These are phyloP conservation scores for Synura sp. DNA, from an alignment of 352 stramenopile species.

Conservation along the genomic window DNA sequence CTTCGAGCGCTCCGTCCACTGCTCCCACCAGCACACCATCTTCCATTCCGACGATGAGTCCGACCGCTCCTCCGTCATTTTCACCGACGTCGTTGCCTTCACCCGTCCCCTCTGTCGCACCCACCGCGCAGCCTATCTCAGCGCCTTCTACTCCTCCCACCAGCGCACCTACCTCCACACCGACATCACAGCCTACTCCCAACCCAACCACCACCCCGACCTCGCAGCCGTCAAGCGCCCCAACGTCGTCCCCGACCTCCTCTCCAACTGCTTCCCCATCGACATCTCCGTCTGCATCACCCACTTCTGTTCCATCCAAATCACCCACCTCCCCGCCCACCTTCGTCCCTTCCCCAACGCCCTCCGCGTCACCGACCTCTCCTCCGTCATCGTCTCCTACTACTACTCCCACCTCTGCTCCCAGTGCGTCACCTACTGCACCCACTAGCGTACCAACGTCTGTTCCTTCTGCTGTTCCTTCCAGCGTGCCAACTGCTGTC, in stretches of 20 bases:
- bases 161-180: constrained; percentile 4
- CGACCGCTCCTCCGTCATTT: neutral
- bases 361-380: too few relatives aligned
- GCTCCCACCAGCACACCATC: constrained; percentile 9
- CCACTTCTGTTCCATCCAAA: too few relatives aligned
- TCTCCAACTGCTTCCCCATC: too few relatives aligned
- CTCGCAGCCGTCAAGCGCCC: too few relatives aligned
- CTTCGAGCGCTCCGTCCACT: neutral
- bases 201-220: too few relatives aligned
- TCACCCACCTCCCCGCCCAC: too few relatives aligned
- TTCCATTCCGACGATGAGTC: constrained; percentile 9
- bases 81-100: constrained; percentile 21
- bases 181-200: constrained; percentile 16
- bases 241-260: too few relatives aligned
- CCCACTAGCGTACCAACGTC: neutral
- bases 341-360: too few relatives aligned
- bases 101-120: neutral
- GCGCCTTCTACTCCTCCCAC: neutral
- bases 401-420: too few relatives aligned
- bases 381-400: too few relatives aligned
- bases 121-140: neutral
- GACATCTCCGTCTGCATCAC: too few relatives aligned
- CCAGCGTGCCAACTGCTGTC: neutral
- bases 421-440: neutral
- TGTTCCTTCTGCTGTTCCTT: constrained; percentile 33